A percentile compares a stretch with the other conserved stretches of the same genome.
These are phyloP conservation scores for Lipomyces yamadae DNA, from an alignment of 805 yeast species.

Conservation along the genomic window DNA sequence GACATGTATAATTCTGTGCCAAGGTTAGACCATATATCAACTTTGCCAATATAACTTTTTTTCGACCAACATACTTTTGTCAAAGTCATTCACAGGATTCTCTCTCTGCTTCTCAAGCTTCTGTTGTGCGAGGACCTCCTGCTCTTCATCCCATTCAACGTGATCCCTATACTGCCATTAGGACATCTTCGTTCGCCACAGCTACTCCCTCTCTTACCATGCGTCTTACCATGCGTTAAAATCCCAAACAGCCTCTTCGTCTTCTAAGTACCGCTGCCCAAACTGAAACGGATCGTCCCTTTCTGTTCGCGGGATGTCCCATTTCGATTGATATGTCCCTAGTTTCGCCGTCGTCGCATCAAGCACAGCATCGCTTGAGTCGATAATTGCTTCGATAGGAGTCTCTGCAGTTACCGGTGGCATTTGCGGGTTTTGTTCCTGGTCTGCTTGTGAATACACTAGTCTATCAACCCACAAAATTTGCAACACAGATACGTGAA, in stretches of 20 bases:
- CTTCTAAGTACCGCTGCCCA: constrained; percentile 79
- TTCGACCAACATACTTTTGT: constrained; percentile 50
- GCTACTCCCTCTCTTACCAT: background rate
- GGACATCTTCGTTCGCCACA: background rate
- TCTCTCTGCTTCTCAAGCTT: constrained; percentile 76
- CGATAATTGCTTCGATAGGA: background rate
- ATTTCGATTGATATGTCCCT: constrained; percentile 11
- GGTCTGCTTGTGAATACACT: background rate
- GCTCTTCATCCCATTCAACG: constrained; percentile 96
- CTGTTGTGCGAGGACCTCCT: constrained; percentile 71
- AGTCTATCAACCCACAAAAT: too few relatives aligned
- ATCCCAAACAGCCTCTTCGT: constrained; percentile 77
- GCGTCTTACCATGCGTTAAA: constrained; percentile 77
- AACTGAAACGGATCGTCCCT: constrained; percentile 72
- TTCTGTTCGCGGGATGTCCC: constrained; percentile 38
- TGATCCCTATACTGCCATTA: constrained; percentile 65
- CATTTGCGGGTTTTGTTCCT: background rate
- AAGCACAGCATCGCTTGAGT: background rate
- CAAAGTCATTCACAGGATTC: constrained; percentile 85
- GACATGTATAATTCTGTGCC: constrained; percentile 60
- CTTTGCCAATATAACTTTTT: background rate
- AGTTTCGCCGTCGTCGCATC: background rate
- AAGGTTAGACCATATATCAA: constrained; percentile 23
- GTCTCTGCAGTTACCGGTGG: background rate
- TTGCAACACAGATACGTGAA: too few relatives aligned